Base-by-base conservation (phyloP, 2,329 filamentous ascomycete species). In the Pleurostoma richardsiae region DNA sequence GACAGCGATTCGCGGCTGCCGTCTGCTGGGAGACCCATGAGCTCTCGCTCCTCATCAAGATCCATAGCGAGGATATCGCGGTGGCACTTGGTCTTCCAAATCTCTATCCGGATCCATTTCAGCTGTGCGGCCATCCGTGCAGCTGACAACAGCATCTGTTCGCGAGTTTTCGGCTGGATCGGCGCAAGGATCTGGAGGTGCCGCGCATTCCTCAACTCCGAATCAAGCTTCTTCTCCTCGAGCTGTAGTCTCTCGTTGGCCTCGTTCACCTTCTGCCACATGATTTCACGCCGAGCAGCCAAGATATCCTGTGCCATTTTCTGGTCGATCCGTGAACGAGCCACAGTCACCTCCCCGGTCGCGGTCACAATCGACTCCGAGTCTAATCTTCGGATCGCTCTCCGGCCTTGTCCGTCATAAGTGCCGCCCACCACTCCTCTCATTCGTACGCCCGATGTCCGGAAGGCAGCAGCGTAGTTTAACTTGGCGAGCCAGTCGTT, bases 401-500 rank as follows among this genome's bases (percentile, higher is more conserved):
- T 80, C 42, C 82, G 79, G 46, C 79, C 79, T 61, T 95, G 90
- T 3, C 88, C 89, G 59, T 96, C 90, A 57, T 95, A 94, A 55
- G 86, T 84, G 5, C 86, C 86, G 10, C 88, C 90, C 44, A 94
- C 79, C 47, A 96, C 85, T 27, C 90, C 91, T 56, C 92, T 82
- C 76, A 96, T 95, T 40, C 90, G 82, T 5, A 97, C 90, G 10
- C 92, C 91, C 5, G 91, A 89, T 1, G 90, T 95, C 55, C 90
- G 82, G 65, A 97, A 97, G 1, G 94, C 89, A 6, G 94, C 91
- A 31, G 92, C 92, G 62, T 97, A 97, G 63, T 99, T 99, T 50
- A 99, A 79, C 59, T 96, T 94, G 6, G 88, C 88, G 29, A 99
- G 73, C 94, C 94, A 99, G 61, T 99, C 94, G 58, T 96, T 95